phyloP scores from a whole-genome alignment of 192 early-diverging fungal genomes.

The Linnemannia zychae region DNA sequence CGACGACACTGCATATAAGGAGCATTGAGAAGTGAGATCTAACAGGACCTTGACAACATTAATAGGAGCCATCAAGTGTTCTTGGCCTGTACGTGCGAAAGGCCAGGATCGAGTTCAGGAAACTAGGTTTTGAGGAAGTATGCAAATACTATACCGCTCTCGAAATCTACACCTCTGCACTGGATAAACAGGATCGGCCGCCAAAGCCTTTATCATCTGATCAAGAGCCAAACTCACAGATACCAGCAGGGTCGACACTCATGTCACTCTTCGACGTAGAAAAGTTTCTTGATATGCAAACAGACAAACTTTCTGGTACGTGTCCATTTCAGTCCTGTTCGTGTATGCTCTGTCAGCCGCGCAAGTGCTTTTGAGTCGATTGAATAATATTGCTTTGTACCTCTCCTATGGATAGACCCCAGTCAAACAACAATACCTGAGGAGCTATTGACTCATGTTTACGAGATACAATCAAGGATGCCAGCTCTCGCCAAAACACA shows the following conservation, averaged over 20 bases:
- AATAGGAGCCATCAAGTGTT: conserved; percentile 50
- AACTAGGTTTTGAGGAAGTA: conserved; percentile 34
- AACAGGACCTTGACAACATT: not conserved
- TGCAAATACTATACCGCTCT: conserved; percentile 39
- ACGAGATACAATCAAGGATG: conserved; percentile 47
- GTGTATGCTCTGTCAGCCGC: not conserved
- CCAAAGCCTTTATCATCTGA: not conserved
- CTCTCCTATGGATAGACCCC: conserved; percentile 17
- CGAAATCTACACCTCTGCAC: conserved; percentile 33
- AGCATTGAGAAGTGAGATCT: not conserved
- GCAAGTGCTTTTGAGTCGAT: not conserved
- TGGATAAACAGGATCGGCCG: not conserved
- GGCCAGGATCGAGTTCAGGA: conserved; percentile 52
- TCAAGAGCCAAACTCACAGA: not conserved
- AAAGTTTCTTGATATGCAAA: conserved; percentile 38
- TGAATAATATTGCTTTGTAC: not conserved
- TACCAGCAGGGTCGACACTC: not conserved
- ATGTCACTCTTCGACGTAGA: conserved; percentile 37
- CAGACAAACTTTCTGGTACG: conserved; percentile 33
- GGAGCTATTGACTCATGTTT: conserved; percentile 42
- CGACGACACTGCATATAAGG: not conserved
- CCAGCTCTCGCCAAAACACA: conserved; percentile 55
- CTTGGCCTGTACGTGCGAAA: conserved; percentile 58
- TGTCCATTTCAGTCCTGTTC: not conserved
- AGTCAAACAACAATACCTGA: conserved; percentile 32